Evolutionary conservation across 2,329 filamentous ascomycete species (phyloP).

Genomic region (Pseudogymnoascus sp.): DNA sequence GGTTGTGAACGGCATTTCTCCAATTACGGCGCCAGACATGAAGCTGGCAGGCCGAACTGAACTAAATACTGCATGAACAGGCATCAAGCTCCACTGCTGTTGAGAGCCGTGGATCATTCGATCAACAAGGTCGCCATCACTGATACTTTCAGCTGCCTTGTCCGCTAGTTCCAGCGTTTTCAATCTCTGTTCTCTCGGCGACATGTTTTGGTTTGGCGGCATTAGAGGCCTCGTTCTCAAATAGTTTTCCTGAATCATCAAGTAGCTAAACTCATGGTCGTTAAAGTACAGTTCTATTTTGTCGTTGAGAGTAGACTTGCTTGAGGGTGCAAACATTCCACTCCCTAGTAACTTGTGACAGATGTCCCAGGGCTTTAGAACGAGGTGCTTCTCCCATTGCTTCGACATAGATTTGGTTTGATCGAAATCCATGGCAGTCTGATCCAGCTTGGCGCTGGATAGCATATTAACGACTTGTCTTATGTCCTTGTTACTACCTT

Average conservation of each 20-base stretch:
- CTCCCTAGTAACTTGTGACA: conserved; percentile 84
- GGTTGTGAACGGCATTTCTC: conserved; percentile 66
- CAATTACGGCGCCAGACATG: conserved; percentile 67
- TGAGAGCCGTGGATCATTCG: conserved; percentile 97
- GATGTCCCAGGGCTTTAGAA: conserved; percentile 98
- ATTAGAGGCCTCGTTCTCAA: conserved; percentile 70
- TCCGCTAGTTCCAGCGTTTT: conserved; percentile 83
- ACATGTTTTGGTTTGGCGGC: conserved; percentile 43
- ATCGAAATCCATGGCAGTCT: conserved; percentile 70
- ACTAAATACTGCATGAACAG: conserved; percentile 88
- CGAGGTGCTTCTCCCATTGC: conserved; percentile 94
- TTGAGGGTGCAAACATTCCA: conserved; percentile 74
- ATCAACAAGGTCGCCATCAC: conserved; percentile 91
- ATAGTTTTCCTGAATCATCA: conserved; percentile 99
- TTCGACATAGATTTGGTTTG: conserved; percentile 91
- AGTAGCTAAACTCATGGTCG: conserved; percentile 91
- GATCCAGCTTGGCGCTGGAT: conserved; percentile 83
- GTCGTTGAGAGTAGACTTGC: conserved; percentile 84
- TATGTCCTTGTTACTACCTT: conserved; percentile 92
- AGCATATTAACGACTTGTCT: conserved; percentile 99
- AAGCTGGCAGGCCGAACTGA: conserved; percentile 88
- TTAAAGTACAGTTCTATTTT: conserved; percentile 99
- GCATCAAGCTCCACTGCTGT: conserved; percentile 98
- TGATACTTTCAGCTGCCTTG: conserved; percentile 88
- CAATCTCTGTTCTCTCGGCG: conserved; percentile 60